phyloP scores from a whole-genome alignment of 2,329 filamentous ascomycete species.

The Arthrinium puccinioides region DNA sequence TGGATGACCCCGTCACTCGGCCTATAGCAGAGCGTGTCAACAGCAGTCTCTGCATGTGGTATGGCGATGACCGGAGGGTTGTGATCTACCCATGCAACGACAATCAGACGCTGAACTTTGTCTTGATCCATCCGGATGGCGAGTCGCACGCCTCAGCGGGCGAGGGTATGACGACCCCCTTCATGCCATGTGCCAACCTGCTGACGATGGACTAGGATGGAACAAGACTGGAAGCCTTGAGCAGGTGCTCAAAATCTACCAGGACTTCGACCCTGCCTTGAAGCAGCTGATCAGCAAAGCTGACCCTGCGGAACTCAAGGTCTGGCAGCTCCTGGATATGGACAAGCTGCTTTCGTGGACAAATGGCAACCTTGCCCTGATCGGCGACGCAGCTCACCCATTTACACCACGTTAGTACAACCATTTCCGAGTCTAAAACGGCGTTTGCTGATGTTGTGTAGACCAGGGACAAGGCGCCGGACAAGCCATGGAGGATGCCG shows the following conservation, averaged over 20 bases:
- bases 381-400: conserved; percentile 45
- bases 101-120: conserved; percentile 39
- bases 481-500: conserved; percentile 61
- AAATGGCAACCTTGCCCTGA: conserved; percentile 13
- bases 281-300: conserved; percentile 32
- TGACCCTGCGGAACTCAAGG: conserved; percentile 37
- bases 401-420: conserved; percentile 48
- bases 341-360: conserved; percentile 33
- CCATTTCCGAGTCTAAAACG: too few species aligned
- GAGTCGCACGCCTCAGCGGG: conserved; percentile 25
- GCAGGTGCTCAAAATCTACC: conserved; percentile 28
- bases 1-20: conserved; percentile 25
- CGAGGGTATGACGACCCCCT: conserved; percentile 19
- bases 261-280: conserved; percentile 34
- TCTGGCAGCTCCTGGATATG: conserved; percentile 59
- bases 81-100: conserved; percentile 40
- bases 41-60: conserved; percentile 30
- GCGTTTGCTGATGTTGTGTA: conserved; percentile 9
- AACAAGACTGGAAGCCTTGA: conserved; percentile 27
- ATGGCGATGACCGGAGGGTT: conserved; percentile 31
- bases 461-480: conserved; percentile 33
- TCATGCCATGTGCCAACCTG: too few species aligned
- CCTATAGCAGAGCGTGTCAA: conserved; percentile 18
- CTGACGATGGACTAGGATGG: conserved; percentile 26
- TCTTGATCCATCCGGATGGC: conserved; percentile 41